Conservation (phyloP, 257 asterid species). For the Pogostemon cablin region DNA sequence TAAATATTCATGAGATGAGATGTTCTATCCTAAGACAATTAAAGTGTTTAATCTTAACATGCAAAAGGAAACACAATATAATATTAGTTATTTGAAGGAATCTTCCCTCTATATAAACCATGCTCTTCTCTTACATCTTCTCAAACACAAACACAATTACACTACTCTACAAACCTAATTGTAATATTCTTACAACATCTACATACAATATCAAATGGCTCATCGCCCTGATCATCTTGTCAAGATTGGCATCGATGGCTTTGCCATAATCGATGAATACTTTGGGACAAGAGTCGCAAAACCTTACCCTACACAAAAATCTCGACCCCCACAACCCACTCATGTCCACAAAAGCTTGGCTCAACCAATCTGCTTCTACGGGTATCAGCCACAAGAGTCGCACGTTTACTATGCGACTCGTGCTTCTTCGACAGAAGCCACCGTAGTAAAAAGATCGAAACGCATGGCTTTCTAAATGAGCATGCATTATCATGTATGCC, state of each 20-base stretch:
- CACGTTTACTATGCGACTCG: conserved; percentile 22
- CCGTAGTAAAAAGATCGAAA: conserved; percentile 15
- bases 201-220: conserved; percentile 19
- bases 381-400: conserved; percentile 32
- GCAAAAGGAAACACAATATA: too few relatives aligned
- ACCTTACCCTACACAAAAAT: conserved; percentile 19
- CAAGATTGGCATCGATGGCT: conserved; percentile 48
- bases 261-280: conserved; percentile 36
- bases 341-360: not conserved
- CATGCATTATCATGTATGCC: not conserved
- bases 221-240: conserved; percentile 25
- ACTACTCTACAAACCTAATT: too few relatives aligned
- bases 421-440: conserved; percentile 26
- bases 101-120: too few relatives aligned
- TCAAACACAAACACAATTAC: conserved; percentile 13
- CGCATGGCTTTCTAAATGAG: conserved; percentile 9
- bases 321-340: conserved; percentile 21
- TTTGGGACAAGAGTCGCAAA: conserved; percentile 25
- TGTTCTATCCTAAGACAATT: too few relatives aligned
- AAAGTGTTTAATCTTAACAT: too few relatives aligned
- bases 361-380: conserved; percentile 19
- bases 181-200: too few relatives aligned
- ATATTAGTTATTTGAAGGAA: too few relatives aligned
- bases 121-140: not conserved
- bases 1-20: too few relatives aligned